Evolutionary conservation across 176 grass and related monocot genomes (phyloP).

Genomic region (Cocos nucifera): DNA sequence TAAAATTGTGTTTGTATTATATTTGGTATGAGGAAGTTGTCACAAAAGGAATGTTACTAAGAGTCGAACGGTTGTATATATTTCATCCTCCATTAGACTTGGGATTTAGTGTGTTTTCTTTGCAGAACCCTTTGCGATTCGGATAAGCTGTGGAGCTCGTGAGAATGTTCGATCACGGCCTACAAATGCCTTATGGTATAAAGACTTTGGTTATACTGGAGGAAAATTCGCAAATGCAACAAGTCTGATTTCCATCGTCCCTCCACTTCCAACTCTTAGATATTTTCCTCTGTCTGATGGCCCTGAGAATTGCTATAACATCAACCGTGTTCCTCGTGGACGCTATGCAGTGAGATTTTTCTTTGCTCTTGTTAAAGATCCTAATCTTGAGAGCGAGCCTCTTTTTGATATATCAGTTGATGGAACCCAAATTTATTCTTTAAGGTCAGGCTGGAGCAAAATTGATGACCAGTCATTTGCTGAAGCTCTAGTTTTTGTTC

Average conservation of each 20-base stretch:
- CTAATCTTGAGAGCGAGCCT: slow-evolving; percentile 67
- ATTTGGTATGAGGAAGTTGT: no score
- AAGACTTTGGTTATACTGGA: slow-evolving; percentile 85
- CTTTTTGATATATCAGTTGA: slow-evolving; percentile 89
- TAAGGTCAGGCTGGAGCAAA: slow-evolving; percentile 79
- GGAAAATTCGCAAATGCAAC: slow-evolving; percentile 84
- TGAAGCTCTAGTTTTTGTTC: slow-evolving; percentile 65
- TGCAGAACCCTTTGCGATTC: slow-evolving; percentile 76
- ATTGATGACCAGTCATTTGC: slow-evolving; percentile 75
- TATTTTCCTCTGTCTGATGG: slow-evolving; percentile 89
- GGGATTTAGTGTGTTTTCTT: slow-evolving; percentile 5
- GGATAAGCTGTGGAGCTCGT: slow-evolving; percentile 94
- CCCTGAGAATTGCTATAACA: slow-evolving; percentile 84
- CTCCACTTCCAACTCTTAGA: slow-evolving; percentile 76
- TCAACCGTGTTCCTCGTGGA: slow-evolving; percentile 63
- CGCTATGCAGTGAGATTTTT: slow-evolving; percentile 81
- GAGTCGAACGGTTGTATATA: neutral
- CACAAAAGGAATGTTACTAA: no score
- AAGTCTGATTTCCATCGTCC: slow-evolving; percentile 52
- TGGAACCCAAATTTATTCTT: slow-evolving; percentile 79
- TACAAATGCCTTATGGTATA: slow-evolving; percentile 84
- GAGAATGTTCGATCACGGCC: slow-evolving; percentile 67
- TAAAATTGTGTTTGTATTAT: no score
- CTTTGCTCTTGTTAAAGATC: slow-evolving; percentile 72
- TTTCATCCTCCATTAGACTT: neutral